phyloP scores from a whole-genome alignment of 139 green algal species.

The Coccomyxa sp. region DNA sequence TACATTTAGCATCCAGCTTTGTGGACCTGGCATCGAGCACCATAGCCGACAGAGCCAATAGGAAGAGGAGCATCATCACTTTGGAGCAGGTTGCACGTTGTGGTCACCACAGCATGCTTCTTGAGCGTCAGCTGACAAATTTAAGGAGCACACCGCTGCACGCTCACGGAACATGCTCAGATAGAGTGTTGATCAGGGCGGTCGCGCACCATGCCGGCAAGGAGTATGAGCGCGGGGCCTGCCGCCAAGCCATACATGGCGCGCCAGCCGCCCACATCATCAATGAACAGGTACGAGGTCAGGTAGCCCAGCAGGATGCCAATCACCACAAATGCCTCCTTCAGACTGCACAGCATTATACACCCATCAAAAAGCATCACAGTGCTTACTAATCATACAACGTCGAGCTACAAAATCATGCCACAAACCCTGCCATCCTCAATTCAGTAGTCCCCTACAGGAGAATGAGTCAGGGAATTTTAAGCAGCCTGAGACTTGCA shows the following conservation, averaged over 20 bases:
- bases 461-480: too few relatives aligned
- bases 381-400: background rate
- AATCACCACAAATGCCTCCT: constrained; percentile 81
- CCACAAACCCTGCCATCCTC: too few relatives aligned
- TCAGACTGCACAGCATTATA: constrained; percentile 43
- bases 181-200: background rate
- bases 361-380: background rate
- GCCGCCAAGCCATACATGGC: constrained; percentile 61
- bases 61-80: too few relatives aligned
- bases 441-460: too few relatives aligned
- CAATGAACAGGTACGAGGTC: constrained; percentile 37
- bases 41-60: too few relatives aligned
- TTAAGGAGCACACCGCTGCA: background rate
- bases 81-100: too few relatives aligned
- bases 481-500: too few relatives aligned
- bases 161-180: background rate
- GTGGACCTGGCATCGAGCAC: too few relatives aligned
- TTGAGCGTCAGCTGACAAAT: too few relatives aligned
- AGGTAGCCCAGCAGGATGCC: constrained; percentile 87
- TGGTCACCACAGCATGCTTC: too few relatives aligned
- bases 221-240: constrained; percentile 49
- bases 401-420: too few relatives aligned
- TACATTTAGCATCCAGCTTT: too few relatives aligned
- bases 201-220: constrained; percentile 42
- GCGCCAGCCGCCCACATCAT: constrained; percentile 74